Evolutionary conservation across 2,329 filamentous ascomycete genomes (phyloP).

Genomic region (Aspergillus latus): DNA sequence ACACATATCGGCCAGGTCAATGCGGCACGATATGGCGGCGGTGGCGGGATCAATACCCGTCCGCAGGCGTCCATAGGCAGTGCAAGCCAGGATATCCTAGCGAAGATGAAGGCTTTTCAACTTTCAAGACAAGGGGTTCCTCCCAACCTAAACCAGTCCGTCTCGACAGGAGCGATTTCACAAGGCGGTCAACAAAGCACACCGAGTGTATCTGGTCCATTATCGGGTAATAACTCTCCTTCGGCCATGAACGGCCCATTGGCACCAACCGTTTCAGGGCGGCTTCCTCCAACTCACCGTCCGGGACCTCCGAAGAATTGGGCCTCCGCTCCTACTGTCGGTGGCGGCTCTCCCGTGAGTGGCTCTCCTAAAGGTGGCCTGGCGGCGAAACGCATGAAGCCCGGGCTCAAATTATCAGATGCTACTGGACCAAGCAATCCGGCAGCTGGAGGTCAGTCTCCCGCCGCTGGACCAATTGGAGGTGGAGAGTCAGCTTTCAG

Average conservation of each 20-base stretch:
- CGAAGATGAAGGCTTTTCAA: constrained; percentile 69
- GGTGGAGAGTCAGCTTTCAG: constrained; percentile 57
- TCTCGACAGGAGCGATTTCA: constrained; percentile 39
- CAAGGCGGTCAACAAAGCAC: constrained; percentile 9
- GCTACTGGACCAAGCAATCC: constrained; percentile 49
- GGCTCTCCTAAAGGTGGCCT: constrained; percentile 45
- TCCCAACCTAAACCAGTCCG: constrained; percentile 31
- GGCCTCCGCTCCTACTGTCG: constrained; percentile 29
- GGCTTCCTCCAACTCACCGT: constrained; percentile 27
- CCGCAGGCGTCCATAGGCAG: constrained; percentile 36
- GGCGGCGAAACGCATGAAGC: constrained; percentile 50
- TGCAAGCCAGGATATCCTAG: constrained; percentile 61
- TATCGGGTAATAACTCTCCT: constrained; percentile 16
- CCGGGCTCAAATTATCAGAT: constrained; percentile 50
- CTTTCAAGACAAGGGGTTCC: constrained; percentile 61
- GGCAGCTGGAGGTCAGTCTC: constrained; percentile 39
- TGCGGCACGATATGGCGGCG: constrained; percentile 56
- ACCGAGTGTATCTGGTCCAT: constrained; percentile 8
- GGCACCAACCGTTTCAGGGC: constrained; percentile 33
- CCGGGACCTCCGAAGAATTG: constrained; percentile 35
- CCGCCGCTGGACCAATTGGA: constrained; percentile 30
- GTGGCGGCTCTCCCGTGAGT: constrained; percentile 35
- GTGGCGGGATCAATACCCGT: constrained; percentile 23
- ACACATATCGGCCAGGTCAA: constrained; percentile 77
- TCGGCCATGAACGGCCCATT: constrained; percentile 27